A percentile compares a stretch with the other conserved stretches of the same genome.
Conservation (phyloP, 148 eudicot genomes). For the Beta vulgaris region DNA sequence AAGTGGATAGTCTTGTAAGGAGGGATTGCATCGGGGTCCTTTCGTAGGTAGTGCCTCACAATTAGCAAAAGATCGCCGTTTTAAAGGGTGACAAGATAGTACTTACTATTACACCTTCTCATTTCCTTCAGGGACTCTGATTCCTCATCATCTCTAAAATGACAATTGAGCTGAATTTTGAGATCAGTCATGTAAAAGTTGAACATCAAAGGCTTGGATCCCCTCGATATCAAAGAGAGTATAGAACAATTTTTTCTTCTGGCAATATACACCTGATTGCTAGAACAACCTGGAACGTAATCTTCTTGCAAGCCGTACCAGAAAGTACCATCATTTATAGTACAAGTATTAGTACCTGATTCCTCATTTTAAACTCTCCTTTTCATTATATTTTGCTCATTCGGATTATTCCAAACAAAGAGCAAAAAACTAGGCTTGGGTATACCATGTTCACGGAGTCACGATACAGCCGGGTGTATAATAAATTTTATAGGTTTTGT, state of each 20-base stretch:
- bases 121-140: conserved; percentile 1
- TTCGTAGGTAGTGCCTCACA: conserved; percentile 3
- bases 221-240: not conserved
- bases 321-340: not conserved
- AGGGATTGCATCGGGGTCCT: not conserved
- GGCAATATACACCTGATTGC: not conserved
- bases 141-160: not conserved
- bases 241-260: not conserved
- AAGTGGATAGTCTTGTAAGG: not conserved
- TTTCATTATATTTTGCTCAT: too few species aligned
- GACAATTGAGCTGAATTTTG: not conserved
- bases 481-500: too few species aligned
- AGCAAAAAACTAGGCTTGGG: too few species aligned
- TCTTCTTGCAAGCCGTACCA: not conserved
- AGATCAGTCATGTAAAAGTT: not conserved
- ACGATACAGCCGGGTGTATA: too few species aligned
- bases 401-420: too few species aligned
- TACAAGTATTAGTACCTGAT: not conserved
- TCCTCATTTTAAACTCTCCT: not conserved
- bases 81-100: not conserved
- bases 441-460: too few species aligned
- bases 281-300: not conserved
- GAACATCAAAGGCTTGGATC: conserved; percentile 7
- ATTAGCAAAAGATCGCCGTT: conserved; percentile 11
- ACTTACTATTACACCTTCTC: not conserved